Evolutionary conservation across 495 filamentous ascomycete genomes (phyloP).

Genomic region (Pseudomonodictys pantanalensis): DNA sequence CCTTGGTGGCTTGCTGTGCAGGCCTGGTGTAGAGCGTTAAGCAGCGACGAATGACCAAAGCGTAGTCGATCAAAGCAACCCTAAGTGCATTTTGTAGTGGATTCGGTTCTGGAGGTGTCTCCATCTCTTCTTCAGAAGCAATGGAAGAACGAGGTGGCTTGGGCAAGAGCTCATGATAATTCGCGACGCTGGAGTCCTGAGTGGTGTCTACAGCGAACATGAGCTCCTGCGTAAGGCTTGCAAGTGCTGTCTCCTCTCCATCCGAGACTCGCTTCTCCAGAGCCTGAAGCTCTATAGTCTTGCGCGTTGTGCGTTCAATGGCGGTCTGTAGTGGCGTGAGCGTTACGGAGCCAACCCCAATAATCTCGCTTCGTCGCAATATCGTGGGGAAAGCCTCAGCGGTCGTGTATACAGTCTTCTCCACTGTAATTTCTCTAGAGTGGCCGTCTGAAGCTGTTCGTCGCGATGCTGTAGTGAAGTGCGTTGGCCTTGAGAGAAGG

Average conservation of each 20-base stretch:
- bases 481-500: conserved; percentile 67
- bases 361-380: conserved; percentile 79
- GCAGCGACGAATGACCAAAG: conserved; percentile 79
- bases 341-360: conserved; percentile 60
- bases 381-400: conserved; percentile 90
- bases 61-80: conserved; percentile 85
- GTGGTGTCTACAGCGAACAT: conserved; percentile 66
- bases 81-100: conserved; percentile 79
- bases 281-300: conserved; percentile 76
- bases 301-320: conserved; percentile 84
- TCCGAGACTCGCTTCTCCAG: conserved; percentile 73
- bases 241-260: conserved; percentile 64
- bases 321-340: conserved; percentile 80
- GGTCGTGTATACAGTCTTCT: conserved; percentile 83
- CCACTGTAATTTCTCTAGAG: conserved; percentile 68
- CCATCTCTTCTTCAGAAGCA: conserved; percentile 42
- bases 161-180: conserved; percentile 71
- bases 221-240: conserved; percentile 68
- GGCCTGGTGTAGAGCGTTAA: conserved; percentile 63
- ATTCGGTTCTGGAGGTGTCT: conserved; percentile 53
- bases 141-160: conserved; percentile 43
- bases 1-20: conserved; percentile 58
- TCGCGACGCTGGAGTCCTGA: conserved; percentile 66
- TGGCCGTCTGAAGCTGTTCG: conserved; percentile 63
- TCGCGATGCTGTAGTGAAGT: conserved; percentile 70